These are phyloP conservation scores for Peribolospora baueri DNA, from an alignment of 768 basidiomycete genomes.

Conservation along the genomic window DNA sequence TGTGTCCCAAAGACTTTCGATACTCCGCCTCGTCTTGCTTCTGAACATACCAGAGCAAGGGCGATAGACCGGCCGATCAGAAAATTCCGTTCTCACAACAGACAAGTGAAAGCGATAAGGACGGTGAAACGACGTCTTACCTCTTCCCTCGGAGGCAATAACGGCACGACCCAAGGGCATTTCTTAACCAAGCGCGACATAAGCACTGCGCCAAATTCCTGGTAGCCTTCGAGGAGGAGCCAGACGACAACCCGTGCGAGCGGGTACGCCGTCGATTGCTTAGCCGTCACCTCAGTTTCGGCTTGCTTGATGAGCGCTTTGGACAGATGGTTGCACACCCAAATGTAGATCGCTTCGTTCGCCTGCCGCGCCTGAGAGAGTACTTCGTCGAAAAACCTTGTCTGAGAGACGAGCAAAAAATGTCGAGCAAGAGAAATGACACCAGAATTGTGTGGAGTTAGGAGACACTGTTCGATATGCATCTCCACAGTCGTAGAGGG, in stretches of 20 bases:
- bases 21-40: conserved; percentile 21
- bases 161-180: conserved; percentile 67
- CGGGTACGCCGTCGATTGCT: conserved; percentile 59
- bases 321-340: conserved; percentile 62
- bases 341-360: conserved; percentile 33
- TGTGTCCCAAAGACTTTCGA: conserved; percentile 21
- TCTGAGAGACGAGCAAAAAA: conserved; percentile 12
- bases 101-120: not conserved
- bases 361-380: conserved; percentile 18
- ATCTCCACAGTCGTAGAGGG: too few species aligned
- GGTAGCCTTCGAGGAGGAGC: conserved; percentile 27
- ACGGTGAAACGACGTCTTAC: conserved; percentile 13
- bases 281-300: conserved; percentile 75
- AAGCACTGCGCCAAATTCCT: conserved; percentile 45
- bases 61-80: not conserved
- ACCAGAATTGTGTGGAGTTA: too few species aligned
- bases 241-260: conserved; percentile 51
- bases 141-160: conserved; percentile 31
- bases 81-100: not conserved
- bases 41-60: conserved; percentile 1
- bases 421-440: too few species aligned
- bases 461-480: too few species aligned
- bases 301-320: conserved; percentile 77
- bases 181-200: conserved; percentile 66
- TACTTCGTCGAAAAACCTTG: conserved; percentile 25